Evolutionary conservation across 2,329 filamentous ascomycete species (phyloP).

Genomic region (Talaromyces marneffei): DNA sequence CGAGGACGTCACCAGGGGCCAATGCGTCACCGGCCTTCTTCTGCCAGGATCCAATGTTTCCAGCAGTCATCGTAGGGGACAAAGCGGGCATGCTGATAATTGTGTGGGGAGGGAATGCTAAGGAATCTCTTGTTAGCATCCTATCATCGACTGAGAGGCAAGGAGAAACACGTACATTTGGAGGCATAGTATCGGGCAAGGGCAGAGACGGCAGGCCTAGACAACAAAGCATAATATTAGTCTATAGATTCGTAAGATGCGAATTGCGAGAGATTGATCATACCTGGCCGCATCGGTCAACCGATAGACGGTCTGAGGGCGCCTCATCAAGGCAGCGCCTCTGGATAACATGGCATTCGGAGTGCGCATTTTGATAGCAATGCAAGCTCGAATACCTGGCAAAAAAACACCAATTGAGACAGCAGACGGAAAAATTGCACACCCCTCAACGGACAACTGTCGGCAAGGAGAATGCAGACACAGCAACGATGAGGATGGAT

Average conservation of each 20-base stretch:
- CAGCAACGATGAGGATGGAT: constrained; percentile 19
- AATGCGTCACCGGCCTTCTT: constrained; percentile 91
- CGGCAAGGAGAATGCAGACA: constrained; percentile 19
- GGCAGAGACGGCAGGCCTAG: constrained; percentile 48
- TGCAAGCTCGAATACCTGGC: constrained; percentile 51
- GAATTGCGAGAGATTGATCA: constrained; percentile 9
- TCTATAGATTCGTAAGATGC: neutral
- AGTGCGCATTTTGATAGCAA: constrained; percentile 42
- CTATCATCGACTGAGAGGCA: constrained; percentile 13
- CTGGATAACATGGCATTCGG: constrained; percentile 39
- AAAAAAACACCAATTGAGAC: constrained; percentile 22
- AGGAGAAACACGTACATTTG: constrained; percentile 50
- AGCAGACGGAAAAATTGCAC: constrained; percentile 13
- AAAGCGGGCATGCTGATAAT: constrained; percentile 97
- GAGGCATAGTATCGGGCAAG: constrained; percentile 63
- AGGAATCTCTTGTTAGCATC: constrained; percentile 21
- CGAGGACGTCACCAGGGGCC: constrained; percentile 85
- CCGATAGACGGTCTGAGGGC: constrained; percentile 40
- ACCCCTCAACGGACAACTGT: constrained; percentile 17
- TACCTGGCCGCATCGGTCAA: constrained; percentile 41
- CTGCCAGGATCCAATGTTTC: constrained; percentile 96
- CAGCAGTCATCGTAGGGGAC: constrained; percentile 94
- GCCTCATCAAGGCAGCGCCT: constrained; percentile 41
- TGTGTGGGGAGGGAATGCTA: constrained; percentile 91
- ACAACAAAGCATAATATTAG: constrained; percentile 4